These are phyloP conservation scores for Suhomyces sp. DNA, from an alignment of 805 yeast species.

Conservation along the genomic window DNA sequence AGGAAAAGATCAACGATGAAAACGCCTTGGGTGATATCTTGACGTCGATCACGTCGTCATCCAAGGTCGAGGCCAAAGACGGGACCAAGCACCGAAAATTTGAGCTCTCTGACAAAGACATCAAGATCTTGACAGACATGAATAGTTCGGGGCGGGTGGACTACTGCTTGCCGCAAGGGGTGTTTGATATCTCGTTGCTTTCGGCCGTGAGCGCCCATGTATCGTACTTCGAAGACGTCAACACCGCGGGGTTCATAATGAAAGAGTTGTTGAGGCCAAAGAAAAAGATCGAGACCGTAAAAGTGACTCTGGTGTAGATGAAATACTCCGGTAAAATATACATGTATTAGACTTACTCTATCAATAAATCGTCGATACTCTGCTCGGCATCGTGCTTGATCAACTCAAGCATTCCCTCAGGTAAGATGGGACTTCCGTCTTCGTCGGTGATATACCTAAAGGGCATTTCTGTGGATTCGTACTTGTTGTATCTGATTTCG, in stretches of 20 bases:
- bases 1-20: slow-evolving; percentile 22
- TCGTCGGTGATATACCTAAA: slow-evolving; percentile 78
- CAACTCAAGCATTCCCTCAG: slow-evolving; percentile 85
- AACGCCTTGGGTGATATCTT: slow-evolving; percentile 43
- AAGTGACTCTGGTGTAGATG: not conserved
- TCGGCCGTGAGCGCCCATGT: slow-evolving; percentile 87
- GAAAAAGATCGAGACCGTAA: slow-evolving; percentile 8
- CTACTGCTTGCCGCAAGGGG: slow-evolving; percentile 72
- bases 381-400: slow-evolving; percentile 85
- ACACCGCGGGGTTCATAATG: slow-evolving; percentile 76
- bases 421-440: slow-evolving; percentile 73
- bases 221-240: slow-evolving; percentile 81
- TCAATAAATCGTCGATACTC: slow-evolving; percentile 65
- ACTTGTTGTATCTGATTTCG: slow-evolving; percentile 80
- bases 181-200: slow-evolving; percentile 74
- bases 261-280: slow-evolving; percentile 45
- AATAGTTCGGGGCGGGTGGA: slow-evolving; percentile 81
- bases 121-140: slow-evolving; percentile 39
- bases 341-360: not conserved
- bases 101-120: slow-evolving; percentile 27
- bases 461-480: slow-evolving; percentile 97
- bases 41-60: slow-evolving; percentile 21
- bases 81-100: slow-evolving; percentile 19
- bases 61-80: slow-evolving; percentile 14
- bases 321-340: not conserved